Conservation (phyloP, 1,139 yeast species). For the Candida sp. region DNA sequence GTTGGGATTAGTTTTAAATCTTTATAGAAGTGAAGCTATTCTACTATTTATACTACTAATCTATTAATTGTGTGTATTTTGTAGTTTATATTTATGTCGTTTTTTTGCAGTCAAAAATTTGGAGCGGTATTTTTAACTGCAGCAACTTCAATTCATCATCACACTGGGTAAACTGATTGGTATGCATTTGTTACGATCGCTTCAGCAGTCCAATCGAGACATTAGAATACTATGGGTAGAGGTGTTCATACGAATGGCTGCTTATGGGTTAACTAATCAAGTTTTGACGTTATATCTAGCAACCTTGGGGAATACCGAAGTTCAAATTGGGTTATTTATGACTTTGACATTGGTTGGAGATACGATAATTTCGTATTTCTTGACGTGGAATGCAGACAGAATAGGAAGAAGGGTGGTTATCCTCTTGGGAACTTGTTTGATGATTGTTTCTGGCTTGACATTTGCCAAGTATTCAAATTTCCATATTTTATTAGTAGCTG, state of each 20-base stretch:
- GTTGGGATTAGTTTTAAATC: no score
- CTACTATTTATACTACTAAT: no score
- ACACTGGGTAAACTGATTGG: no score
- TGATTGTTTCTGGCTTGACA: constrained; percentile 65
- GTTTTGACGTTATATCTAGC: constrained; percentile 69
- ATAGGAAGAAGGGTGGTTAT: constrained; percentile 71
- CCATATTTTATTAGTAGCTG: constrained; percentile 56
- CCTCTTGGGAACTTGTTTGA: constrained; percentile 62
- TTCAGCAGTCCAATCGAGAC: constrained; percentile 40
- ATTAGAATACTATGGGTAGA: constrained; percentile 66
- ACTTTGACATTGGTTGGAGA: constrained; percentile 80
- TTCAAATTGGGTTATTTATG: constrained; percentile 76
- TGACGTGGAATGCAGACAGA: constrained; percentile 79
- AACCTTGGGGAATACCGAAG: constrained; percentile 52
- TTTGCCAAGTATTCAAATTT: constrained; percentile 53
- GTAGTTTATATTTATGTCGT: no score
- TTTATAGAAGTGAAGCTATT: no score
- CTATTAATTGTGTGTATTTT: no score
- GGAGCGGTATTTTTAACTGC: no score
- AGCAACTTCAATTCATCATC: no score
- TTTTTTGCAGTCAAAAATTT: no score
- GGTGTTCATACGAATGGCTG: constrained; percentile 68
- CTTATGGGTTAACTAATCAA: constrained; percentile 83
- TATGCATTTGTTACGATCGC: constrained; percentile 25
- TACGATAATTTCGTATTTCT: constrained; percentile 62